Evolutionary conservation across 768 basidiomycete genomes (phyloP), one percentile per base, ranked within the genome.

Genomic region (Nevesoporus exiguus): DNA sequence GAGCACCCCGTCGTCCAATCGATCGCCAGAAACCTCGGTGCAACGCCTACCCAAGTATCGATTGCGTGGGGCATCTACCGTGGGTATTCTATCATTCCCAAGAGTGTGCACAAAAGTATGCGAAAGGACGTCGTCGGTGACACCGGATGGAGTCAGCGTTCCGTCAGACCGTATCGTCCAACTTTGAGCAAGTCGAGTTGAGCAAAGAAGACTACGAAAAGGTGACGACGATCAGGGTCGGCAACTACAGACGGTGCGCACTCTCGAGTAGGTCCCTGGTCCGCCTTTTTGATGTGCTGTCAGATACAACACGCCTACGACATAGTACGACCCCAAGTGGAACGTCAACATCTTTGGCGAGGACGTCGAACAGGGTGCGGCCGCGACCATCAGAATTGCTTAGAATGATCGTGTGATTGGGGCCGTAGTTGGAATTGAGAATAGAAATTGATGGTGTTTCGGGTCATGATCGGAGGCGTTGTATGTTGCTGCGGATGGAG

Each of bases 51-150:
- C 0, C 89, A 94, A 69, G 86, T 94, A 34, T 77, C 94, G 51
- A 73, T 96, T 56, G 88, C 90, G 0, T 95, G 90, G 90, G 86
- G 83, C 13, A 80, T 72, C 34, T 67, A 84, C 61, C 80, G 90
- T 39, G 92, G 90, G 13, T 86, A 84, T 69, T 84, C 84, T 9
- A 86, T 93, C 57, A 90, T 93, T 62, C 92, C 92, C 17, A 93
- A 94, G 79, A 84, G 82, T 51, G 88, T 91, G 25, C 76, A 85
- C 53, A 76, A 85, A 64, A 71, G 77, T 80, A 36, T 19, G 67
- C 51, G 24, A 49, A n/a, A n/a, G 15, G 52, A 39, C 5, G 25
- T 14, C n/a, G 22, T 33, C 17, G n/a, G 24, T 42, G 30, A 24
- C 50, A 17, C n/a, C n/a, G 49, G 40, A 14, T 25, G 14, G 15